A percentile compares a stretch with the other conserved stretches of the same genome.
Conservation (phyloP, 1,284 basidiomycete species). For the Apiotrichum sp. region DNA sequence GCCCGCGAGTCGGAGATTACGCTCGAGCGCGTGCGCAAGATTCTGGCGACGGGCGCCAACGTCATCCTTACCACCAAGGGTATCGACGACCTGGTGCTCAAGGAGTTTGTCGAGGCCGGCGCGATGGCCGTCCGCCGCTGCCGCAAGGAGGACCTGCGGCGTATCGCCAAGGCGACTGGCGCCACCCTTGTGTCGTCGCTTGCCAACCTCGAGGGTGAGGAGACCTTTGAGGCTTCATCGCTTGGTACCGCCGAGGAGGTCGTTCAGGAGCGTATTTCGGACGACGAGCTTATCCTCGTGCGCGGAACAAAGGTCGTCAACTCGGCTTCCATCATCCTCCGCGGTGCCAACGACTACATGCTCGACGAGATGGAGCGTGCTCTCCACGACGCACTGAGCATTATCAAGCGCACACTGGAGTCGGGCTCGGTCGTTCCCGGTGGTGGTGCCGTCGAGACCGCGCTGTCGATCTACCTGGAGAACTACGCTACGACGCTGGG, state of each 20-base stretch:
- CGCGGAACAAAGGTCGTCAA: conserved; percentile 97
- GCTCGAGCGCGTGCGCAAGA: conserved; percentile 91
- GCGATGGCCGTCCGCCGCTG: conserved; percentile 98
- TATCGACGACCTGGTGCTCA: conserved; percentile 95
- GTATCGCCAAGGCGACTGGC: conserved; percentile 96
- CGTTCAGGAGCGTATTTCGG: conserved; percentile 92
- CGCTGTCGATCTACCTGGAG: conserved; percentile 94
- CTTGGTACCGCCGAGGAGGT: conserved; percentile 93
- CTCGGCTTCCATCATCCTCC: conserved; percentile 85
- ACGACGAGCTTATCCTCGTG: conserved; percentile 95
- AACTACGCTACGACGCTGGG: conserved; percentile 98
- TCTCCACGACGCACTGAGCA: conserved; percentile 87
- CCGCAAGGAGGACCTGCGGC: conserved; percentile 92
- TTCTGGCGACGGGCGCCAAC: conserved; percentile 91
- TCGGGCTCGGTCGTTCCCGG: conserved; percentile 94
- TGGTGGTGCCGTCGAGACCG: conserved; percentile 95
- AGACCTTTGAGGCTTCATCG: conserved; percentile 88
- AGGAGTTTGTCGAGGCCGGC: conserved; percentile 98
- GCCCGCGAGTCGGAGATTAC: conserved; percentile 94
- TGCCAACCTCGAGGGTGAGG: conserved; percentile 95
- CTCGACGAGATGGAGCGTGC: conserved; percentile 99
- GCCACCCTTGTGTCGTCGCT: conserved; percentile 88
- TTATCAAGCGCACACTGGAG: conserved; percentile 96
- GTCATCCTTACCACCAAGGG: conserved; percentile 98
- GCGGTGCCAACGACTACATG: conserved; percentile 99